Conservation (phyloP, 2,329 filamentous ascomycete genomes). For the Paecilomyces dactylethromorphus region DNA sequence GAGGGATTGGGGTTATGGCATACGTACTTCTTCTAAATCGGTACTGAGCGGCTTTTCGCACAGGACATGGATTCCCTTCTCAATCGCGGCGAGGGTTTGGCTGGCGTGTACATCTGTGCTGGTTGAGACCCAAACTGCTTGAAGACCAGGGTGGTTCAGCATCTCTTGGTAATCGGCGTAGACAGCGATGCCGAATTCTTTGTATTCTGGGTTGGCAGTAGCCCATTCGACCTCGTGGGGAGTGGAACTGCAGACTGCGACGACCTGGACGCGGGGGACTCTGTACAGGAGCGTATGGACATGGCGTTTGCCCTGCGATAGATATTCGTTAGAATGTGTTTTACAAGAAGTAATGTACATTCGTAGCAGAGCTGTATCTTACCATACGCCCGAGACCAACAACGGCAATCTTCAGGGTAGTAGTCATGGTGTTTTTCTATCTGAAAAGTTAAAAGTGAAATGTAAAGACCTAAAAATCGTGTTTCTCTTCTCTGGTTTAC, state of each 20-base stretch:
- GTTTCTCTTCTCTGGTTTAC: not conserved
- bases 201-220: slow-evolving; percentile 1
- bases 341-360: slow-evolving; percentile 4
- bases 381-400: not conserved
- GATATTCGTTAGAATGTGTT: not conserved
- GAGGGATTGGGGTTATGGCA: not conserved
- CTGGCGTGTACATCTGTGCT: slow-evolving; percentile 52
- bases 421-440: not conserved
- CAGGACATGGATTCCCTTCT: slow-evolving; percentile 49
- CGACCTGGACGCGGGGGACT: not conserved
- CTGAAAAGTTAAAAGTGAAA: not conserved
- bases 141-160: slow-evolving; percentile 37
- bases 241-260: not conserved
- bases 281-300: not conserved
- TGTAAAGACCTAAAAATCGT: not conserved
- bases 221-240: not conserved
- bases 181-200: slow-evolving; percentile 12
- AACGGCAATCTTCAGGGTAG: not conserved
- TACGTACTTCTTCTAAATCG: slow-evolving; percentile 2
- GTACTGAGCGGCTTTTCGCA: slow-evolving; percentile 47
- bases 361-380: not conserved
- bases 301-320: not conserved
- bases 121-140: slow-evolving; percentile 43
- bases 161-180: slow-evolving; percentile 44
- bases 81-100: slow-evolving; percentile 52